phyloP scores from a whole-genome alignment of 768 basidiomycete genomes.

The Hygrocybe coccinea region DNA sequence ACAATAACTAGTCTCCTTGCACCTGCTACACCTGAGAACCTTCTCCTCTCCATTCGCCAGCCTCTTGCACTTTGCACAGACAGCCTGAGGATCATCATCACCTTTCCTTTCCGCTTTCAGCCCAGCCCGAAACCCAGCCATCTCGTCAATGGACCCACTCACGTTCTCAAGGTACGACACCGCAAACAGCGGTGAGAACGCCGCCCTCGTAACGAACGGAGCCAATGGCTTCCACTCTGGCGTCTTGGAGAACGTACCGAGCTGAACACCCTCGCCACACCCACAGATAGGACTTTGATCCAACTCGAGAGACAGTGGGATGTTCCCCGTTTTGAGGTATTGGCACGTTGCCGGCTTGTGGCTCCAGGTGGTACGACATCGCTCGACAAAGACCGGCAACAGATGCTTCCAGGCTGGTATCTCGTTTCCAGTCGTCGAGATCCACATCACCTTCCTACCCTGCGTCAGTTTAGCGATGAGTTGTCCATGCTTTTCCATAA shows the following conservation, averaged over 20 bases:
- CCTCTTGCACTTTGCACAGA: no score
- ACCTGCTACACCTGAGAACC: no score
- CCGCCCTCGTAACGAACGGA: constrained; percentile 44
- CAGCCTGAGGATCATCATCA: no score
- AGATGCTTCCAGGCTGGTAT: constrained; percentile 46
- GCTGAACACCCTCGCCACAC: constrained; percentile 49
- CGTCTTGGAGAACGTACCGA: constrained; percentile 32
- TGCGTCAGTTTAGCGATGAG: neutral
- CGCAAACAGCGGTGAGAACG: constrained; percentile 50
- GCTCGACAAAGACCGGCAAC: constrained; percentile 47
- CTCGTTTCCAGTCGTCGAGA: constrained; percentile 29
- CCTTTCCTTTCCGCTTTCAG: no score
- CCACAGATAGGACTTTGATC: constrained; percentile 44
- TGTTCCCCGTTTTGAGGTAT: constrained; percentile 30
- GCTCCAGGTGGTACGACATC: constrained; percentile 46
- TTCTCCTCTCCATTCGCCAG: no score
- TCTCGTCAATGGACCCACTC: no score
- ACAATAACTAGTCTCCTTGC: no score
- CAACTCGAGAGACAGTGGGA: constrained; percentile 38
- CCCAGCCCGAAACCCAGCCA: no score
- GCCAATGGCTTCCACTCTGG: constrained; percentile 37
- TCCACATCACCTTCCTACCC: neutral
- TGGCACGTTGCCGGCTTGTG: constrained; percentile 43
- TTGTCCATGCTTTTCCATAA: constrained; percentile 9
- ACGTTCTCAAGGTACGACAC: constrained; percentile 45